Evolutionary conservation across 352 stramenopile species (phyloP).

Genomic region (Globisporangium parvum): DNA sequence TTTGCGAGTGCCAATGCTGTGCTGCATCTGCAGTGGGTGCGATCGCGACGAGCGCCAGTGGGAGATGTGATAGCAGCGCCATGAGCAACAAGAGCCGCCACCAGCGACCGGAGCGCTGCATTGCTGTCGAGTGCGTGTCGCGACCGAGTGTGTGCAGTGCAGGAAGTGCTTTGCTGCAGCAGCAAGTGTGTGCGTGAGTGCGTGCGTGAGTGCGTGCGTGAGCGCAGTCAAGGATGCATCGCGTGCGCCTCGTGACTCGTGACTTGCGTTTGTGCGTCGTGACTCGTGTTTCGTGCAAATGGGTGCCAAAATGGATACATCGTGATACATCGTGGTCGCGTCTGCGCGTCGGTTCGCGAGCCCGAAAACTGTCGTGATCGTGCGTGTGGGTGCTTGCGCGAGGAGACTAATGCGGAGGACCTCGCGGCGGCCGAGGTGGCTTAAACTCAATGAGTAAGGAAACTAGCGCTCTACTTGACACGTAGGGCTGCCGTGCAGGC

Average conservation of each 20-base stretch:
- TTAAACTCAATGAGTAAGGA: slow-evolving; percentile 94
- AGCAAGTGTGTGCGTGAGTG: background rate
- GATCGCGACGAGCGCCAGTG: background rate
- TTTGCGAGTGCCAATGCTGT: background rate
- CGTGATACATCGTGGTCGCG: background rate
- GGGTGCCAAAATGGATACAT: no score
- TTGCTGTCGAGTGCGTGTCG: no score
- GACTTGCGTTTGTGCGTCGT: no score
- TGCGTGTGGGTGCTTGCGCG: background rate
- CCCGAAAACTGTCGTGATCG: background rate
- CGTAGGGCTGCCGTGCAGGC: slow-evolving; percentile 55
- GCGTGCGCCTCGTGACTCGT: no score
- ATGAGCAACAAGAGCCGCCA: background rate
- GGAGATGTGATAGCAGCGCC: no score
- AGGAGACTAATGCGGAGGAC: fast-evolving
- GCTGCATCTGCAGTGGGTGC: background rate
- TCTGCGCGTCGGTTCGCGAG: background rate
- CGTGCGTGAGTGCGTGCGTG: background rate
- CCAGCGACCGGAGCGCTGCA: background rate
- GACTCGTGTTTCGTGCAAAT: no score
- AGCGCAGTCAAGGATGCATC: background rate
- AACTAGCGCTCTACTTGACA: slow-evolving; percentile 88
- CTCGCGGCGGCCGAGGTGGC: slow-evolving; percentile 17
- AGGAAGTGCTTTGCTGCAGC: background rate
- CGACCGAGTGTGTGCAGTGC: no score